phyloP scores from a whole-genome alignment of 495 filamentous ascomycete species.

The Podospora pseudopauciseta region DNA sequence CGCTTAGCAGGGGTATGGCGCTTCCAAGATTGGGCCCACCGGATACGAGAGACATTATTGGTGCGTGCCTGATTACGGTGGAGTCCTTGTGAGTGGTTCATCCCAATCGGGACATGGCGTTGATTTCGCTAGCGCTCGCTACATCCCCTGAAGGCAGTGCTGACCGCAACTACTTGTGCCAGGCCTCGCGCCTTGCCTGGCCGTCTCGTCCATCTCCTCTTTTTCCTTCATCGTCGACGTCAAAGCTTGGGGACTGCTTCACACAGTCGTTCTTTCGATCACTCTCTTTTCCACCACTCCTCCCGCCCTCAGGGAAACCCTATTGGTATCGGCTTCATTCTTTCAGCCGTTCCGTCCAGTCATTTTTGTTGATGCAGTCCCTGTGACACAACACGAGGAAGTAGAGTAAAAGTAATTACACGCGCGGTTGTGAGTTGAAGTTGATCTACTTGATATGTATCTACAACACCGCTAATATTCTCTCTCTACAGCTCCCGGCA shows the following conservation, averaged over 20 bases:
- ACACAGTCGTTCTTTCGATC: slow-evolving; percentile 27
- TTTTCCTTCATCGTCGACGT: slow-evolving; percentile 30
- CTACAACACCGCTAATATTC: background rate
- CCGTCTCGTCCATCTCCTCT: slow-evolving; percentile 20
- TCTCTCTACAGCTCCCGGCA: slow-evolving; percentile 9
- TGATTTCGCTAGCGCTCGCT: slow-evolving; percentile 15
- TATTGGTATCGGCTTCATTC: slow-evolving; percentile 72
- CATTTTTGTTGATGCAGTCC: slow-evolving; percentile 40
- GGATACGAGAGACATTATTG: background rate
- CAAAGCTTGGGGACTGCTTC: slow-evolving; percentile 19
- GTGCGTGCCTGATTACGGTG: slow-evolving; percentile 12
- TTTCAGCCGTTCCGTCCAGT: slow-evolving; percentile 58
- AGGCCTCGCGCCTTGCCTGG: slow-evolving; percentile 13
- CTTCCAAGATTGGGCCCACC: slow-evolving; percentile 26
- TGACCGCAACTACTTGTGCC: slow-evolving; percentile 16
- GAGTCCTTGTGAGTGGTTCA: slow-evolving; percentile 18
- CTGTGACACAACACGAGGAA: slow-evolving; percentile 12
- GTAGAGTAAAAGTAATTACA: background rate
- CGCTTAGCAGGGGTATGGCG: slow-evolving; percentile 12
- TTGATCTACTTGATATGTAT: too few relatives aligned
- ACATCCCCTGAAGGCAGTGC: slow-evolving; percentile 24
- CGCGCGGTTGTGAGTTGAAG: slow-evolving; percentile 26
- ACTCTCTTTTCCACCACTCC: slow-evolving; percentile 20
- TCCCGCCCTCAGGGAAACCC: slow-evolving; percentile 23
- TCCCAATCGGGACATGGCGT: slow-evolving; percentile 26